Conservation (phyloP, 2,329 filamentous ascomycete genomes). For the Ceratocystis colombiana region DNA sequence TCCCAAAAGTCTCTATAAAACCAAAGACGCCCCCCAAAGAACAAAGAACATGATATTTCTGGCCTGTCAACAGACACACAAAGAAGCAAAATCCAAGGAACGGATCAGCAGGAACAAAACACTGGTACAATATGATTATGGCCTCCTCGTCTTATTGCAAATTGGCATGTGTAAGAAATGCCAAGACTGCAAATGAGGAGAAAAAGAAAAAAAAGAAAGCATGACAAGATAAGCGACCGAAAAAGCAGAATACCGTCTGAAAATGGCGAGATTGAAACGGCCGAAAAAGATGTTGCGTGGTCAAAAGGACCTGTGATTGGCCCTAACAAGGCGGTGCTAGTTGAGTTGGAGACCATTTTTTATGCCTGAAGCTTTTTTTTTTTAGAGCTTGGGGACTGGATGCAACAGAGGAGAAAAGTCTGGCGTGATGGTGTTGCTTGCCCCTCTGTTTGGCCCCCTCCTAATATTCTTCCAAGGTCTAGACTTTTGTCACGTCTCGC, state of each 20-base stretch:
- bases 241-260: conserved; percentile 4
- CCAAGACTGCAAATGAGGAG: neutral
- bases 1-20: neutral
- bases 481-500: conserved; percentile 1
- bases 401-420: neutral
- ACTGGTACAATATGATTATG: conserved; percentile 1
- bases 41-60: neutral
- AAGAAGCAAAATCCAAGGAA: neutral
- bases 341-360: neutral
- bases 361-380: neutral
- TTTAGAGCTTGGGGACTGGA: neutral
- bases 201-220: conserved; percentile 1
- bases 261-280: neutral
- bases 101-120: conserved; percentile 10
- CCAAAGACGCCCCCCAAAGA: neutral
- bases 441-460: neutral
- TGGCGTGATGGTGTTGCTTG: neutral
- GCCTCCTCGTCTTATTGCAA: neutral
- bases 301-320: neutral
- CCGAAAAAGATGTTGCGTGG: neutral
- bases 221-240: conserved; percentile 8
- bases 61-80: conserved; percentile 1
- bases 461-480: neutral
- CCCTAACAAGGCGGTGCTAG: neutral
- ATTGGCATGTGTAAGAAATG: neutral